Conservation (phyloP, 2,329 filamentous ascomycete genomes). For the Chaetothyriales sp. region DNA sequence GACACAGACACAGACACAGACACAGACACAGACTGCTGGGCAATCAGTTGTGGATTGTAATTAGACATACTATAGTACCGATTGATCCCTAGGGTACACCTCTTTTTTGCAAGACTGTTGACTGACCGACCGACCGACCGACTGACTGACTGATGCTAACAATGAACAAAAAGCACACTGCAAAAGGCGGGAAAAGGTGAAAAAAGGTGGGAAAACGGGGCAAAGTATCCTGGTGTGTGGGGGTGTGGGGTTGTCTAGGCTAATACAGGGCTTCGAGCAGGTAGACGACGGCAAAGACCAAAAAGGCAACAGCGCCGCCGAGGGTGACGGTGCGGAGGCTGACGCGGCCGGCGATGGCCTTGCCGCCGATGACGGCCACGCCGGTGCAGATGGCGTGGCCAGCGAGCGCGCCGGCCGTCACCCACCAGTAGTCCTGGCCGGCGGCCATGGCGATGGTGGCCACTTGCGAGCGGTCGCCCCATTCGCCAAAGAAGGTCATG, state of each 20-base stretch:
- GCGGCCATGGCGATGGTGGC: constrained; percentile 98
- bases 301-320: constrained; percentile 78
- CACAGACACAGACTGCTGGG: no score
- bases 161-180: no score
- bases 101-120: no score
- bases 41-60: no score
- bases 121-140: no score
- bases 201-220: no score
- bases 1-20: no score
- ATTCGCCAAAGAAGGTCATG: constrained; percentile 97
- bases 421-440: constrained; percentile 98
- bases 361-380: constrained; percentile 78
- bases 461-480: constrained; percentile 95
- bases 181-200: no score
- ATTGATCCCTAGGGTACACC: no score
- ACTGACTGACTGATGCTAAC: no score
- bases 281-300: constrained; percentile 86
- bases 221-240: no score
- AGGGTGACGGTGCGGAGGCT: constrained; percentile 88
- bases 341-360: constrained; percentile 83
- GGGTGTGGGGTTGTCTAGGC: neutral
- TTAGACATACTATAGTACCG: no score
- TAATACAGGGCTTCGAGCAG: constrained; percentile 61
- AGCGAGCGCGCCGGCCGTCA: constrained; percentile 72
- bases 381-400: constrained; percentile 86